Percentiles rank a stretch among this genome's conserved stretches.
Evolutionary conservation across 2,329 filamentous ascomycete species (phyloP).

Genomic region (Colletotrichum coccodes): DNA sequence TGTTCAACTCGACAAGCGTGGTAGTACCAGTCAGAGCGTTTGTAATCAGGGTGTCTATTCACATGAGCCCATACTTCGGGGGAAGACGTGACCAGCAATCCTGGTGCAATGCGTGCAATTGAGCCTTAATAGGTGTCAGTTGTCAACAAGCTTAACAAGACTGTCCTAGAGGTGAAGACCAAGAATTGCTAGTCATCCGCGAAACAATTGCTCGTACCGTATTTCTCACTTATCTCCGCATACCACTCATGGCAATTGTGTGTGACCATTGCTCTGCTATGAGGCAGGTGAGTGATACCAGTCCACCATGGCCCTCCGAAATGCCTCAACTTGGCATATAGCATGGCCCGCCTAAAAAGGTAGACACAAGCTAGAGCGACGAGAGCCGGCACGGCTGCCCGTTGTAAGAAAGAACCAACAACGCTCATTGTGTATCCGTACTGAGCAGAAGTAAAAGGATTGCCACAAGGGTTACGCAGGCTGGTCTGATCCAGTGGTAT

Average conservation of each 20-base stretch:
- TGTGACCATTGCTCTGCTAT: conserved; percentile 37
- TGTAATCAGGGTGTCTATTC: conserved; percentile 53
- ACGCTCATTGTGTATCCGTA: neutral
- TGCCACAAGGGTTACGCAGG: no score
- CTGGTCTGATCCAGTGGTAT: neutral
- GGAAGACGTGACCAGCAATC: conserved; percentile 58
- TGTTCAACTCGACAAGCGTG: conserved; percentile 59
- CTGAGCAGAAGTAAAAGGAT: no score
- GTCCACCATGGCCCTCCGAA: conserved; percentile 37
- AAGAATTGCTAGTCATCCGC: conserved; percentile 31
- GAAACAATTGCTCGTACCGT: conserved; percentile 40
- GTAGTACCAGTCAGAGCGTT: conserved; percentile 53
- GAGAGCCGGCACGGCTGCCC: neutral
- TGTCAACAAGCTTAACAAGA: no score
- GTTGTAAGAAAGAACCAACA: neutral
- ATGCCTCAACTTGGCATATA: conserved; percentile 32
- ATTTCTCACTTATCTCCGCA: conserved; percentile 37
- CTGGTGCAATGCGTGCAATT: conserved; percentile 53
- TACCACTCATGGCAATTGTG: conserved; percentile 39
- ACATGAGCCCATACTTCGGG: conserved; percentile 57
- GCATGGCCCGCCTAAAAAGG: neutral
- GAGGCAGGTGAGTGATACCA: conserved; percentile 37
- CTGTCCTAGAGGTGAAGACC: neutral
- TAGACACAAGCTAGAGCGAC: neutral
- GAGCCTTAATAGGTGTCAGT: conserved; percentile 27